Evolutionary conservation across 2,329 filamentous ascomycete genomes (phyloP).

Genomic region (Diplodia corticola): DNA sequence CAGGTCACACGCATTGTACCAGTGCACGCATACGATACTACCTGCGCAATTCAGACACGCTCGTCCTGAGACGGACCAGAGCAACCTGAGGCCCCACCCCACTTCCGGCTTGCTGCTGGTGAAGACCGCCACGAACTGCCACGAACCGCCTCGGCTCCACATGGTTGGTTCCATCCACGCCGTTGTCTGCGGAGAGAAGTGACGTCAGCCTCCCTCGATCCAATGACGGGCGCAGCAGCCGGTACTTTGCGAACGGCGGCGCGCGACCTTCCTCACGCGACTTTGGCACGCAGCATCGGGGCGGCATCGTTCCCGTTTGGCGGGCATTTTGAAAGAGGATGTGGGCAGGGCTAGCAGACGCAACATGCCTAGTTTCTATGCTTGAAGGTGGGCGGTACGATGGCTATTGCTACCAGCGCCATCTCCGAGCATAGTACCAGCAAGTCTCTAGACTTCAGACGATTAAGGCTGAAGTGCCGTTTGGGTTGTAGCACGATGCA

Average conservation of each 20-base stretch:
- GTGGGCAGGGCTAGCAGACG: background rate
- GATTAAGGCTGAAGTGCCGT: background rate
- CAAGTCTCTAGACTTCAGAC: background rate
- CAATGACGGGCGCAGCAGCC: background rate
- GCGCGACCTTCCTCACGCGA: background rate
- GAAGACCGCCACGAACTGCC: background rate
- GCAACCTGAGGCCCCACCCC: background rate
- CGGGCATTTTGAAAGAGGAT: background rate
- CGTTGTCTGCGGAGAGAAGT: background rate
- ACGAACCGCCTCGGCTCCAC: background rate
- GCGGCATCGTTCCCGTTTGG: background rate
- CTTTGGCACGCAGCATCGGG: no score
- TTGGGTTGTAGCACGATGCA: background rate
- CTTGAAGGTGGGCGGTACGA: background rate
- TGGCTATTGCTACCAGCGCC: background rate
- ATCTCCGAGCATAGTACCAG: background rate
- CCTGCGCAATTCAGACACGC: background rate
- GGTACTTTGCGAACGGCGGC: no score
- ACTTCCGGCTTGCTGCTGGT: background rate
- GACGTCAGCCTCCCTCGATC: background rate
- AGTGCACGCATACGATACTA: no score
- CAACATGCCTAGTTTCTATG: background rate
- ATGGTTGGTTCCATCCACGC: background rate
- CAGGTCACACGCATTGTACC: background rate
- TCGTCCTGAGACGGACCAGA: background rate